Evolutionary conservation across 1,284 basidiomycete species (phyloP), one percentile per base, ranked within the genome.

Genomic region (Singerocomus inundabilis): DNA sequence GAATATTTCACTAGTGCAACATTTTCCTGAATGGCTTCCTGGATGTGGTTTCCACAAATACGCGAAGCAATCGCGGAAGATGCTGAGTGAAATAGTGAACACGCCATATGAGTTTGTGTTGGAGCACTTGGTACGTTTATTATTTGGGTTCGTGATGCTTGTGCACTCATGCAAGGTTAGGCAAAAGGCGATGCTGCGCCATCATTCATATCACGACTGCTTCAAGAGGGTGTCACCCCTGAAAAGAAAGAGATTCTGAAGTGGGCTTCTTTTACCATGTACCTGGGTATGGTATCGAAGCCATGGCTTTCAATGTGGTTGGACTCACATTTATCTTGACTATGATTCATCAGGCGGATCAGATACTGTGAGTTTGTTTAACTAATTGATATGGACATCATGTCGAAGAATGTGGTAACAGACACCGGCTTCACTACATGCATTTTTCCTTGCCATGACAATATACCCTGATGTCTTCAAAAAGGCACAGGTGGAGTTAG

Each of bases 1-100:
- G 13, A 9, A 5, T 11, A 6, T 13, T 10, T 0, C 3, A 1
- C 16, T 38, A 70, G 68, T 80, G 49, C 66, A 62, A 47, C 51
- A 68, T 36, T 45, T 78, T 7, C 78, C 77, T 0, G 69, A 72
- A 44, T 79, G 77, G 77, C 44, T 76, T 5, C 78, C 79, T 24
- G 77, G 77, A 1, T 64, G 70, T 28, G 65, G 69, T 1, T 79
- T 79, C 57, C 67, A 74, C 56, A 59, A 64, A 25, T 66, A 64
- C 4, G 74, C 74, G 0, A 56, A 61, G 6, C 49, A 56, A 11
- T 78, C 72, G 72, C 62, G 62, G 12, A 52, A 63, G 47, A 59
- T 66, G 5, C 65, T 70, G 0, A 48, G 39, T 1, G 56, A 63
- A n/a, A 67, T 74, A 55, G 63, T 62, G 1, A 62, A 69, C 18